These are phyloP conservation scores for Dalechampia spathulata DNA, from an alignment of 441 rosid species.

Conservation along the genomic window DNA sequence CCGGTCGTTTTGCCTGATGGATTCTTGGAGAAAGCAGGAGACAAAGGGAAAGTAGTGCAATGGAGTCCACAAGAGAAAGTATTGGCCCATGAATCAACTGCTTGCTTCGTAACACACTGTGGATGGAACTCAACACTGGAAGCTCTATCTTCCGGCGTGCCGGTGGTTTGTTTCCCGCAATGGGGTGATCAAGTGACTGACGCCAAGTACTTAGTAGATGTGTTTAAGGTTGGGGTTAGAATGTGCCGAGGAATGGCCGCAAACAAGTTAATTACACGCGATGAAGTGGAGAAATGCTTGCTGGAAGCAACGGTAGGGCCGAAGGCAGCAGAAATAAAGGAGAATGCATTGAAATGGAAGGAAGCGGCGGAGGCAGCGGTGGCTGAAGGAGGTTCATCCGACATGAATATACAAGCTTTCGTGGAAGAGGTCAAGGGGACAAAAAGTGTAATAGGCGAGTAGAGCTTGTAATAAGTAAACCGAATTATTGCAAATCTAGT, in stretches of 20 bases:
- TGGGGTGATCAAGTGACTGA: conserved; percentile 91
- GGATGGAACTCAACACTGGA: conserved; percentile 90
- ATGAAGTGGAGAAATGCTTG: conserved; percentile 55
- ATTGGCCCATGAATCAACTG: conserved; percentile 50
- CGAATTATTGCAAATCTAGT: too few relatives aligned
- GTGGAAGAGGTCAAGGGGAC: conserved; percentile 48
- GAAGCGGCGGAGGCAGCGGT: conserved; percentile 58
- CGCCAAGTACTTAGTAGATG: conserved; percentile 56
- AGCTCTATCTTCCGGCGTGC: conserved; percentile 52
- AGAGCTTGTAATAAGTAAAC: too few relatives aligned
- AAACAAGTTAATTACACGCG: conserved; percentile 44
- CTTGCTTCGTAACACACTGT: conserved; percentile 74
- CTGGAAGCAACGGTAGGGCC: conserved; percentile 43
- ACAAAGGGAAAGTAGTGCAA: conserved; percentile 44
- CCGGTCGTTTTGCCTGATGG: conserved; percentile 47
- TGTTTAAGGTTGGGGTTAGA: conserved; percentile 54
- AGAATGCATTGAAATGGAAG: conserved; percentile 62
- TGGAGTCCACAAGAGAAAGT: conserved; percentile 85
- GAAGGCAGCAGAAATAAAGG: conserved; percentile 45
- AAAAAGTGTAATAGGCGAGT: too few relatives aligned
- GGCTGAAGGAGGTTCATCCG: conserved; percentile 67
- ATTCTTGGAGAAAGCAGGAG: conserved; percentile 44
- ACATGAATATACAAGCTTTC: conserved; percentile 47
- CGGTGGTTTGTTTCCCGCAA: conserved; percentile 63
- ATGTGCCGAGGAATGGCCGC: conserved; percentile 63